phyloP scores from a whole-genome alignment of 202 grass and related monocot genomes.

The Setaria italica region DNA sequence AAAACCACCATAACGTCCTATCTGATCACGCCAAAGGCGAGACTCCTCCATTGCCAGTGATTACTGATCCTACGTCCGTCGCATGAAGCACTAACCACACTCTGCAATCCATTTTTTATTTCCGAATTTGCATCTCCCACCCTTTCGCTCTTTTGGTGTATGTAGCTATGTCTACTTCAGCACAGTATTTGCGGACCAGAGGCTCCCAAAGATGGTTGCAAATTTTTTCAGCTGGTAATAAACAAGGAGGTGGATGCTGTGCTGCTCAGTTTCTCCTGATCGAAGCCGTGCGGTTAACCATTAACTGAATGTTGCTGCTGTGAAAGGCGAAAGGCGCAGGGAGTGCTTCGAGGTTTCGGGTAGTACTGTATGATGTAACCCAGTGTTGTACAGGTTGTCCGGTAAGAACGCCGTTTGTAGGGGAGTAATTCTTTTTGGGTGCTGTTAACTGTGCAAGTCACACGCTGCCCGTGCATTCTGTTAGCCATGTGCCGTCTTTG shows the following conservation, averaged over 20 bases:
- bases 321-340: slow-evolving; percentile 36
- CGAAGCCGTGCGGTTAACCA: slow-evolving; percentile 27
- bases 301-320: slow-evolving; percentile 37
- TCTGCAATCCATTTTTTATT: slow-evolving; percentile 26
- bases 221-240: slow-evolving; percentile 46
- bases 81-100: slow-evolving; percentile 61
- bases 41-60: slow-evolving; percentile 24
- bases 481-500: too few species aligned
- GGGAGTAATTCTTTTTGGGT: slow-evolving; percentile 5
- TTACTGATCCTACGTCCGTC: slow-evolving; percentile 24
- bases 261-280: slow-evolving; percentile 22
- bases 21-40: slow-evolving; percentile 39
- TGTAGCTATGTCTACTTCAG: slow-evolving; percentile 47
- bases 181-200: slow-evolving; percentile 28
- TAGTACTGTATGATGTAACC: slow-evolving; percentile 45
- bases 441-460: slow-evolving; percentile 26
- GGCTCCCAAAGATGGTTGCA: slow-evolving; percentile 33
- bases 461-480: slow-evolving; percentile 32
- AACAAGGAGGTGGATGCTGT: background rate
- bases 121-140: slow-evolving; percentile 24
- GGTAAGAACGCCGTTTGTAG: slow-evolving; percentile 24
- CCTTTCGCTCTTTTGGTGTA: slow-evolving; percentile 13
- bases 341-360: slow-evolving; percentile 70
- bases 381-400: slow-evolving; percentile 73
- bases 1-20: slow-evolving; percentile 60